These are phyloP conservation scores for Mucor plumbeus DNA, from an alignment of 371 early-diverging fungal species.

Conservation along the genomic window DNA sequence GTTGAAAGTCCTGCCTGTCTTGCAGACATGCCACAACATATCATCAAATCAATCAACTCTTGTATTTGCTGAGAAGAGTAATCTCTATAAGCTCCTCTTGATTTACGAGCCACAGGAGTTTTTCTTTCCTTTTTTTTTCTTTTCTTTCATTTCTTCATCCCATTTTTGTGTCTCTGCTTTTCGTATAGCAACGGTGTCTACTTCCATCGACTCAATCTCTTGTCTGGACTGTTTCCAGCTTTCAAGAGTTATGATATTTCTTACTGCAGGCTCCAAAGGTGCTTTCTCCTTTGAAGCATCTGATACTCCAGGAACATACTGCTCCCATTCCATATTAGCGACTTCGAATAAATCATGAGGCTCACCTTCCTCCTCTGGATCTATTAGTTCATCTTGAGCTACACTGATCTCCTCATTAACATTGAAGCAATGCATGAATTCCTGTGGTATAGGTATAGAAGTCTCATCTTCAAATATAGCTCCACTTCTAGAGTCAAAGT, in stretches of 20 bases:
- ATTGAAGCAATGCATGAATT: constrained; percentile 31
- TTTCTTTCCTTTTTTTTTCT: background rate
- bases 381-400: background rate
- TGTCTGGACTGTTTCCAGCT: background rate
- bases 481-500: background rate
- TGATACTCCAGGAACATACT: constrained; percentile 15
- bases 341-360: background rate
- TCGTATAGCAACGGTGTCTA: no score
- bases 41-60: constrained; percentile 23
- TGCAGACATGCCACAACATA: constrained; percentile 18
- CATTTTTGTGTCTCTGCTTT: background rate
- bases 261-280: constrained; percentile 4
- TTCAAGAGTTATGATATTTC: constrained; percentile 18
- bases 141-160: background rate
- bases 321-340: background rate
- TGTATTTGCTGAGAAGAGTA: constrained; percentile 17
- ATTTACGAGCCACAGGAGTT: no score
- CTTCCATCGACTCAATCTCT: background rate
- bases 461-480: background rate
- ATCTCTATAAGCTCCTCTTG: background rate
- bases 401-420: constrained; percentile 16
- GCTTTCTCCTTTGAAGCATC: constrained; percentile 2
- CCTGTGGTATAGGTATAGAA: constrained; percentile 15
- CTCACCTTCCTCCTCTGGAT: background rate
- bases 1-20: constrained; percentile 9